Percentiles rank a stretch among this genome's conserved stretches.
Conservation (phyloP, 2,329 filamentous ascomycete species). For the Cladosporium sp. region DNA sequence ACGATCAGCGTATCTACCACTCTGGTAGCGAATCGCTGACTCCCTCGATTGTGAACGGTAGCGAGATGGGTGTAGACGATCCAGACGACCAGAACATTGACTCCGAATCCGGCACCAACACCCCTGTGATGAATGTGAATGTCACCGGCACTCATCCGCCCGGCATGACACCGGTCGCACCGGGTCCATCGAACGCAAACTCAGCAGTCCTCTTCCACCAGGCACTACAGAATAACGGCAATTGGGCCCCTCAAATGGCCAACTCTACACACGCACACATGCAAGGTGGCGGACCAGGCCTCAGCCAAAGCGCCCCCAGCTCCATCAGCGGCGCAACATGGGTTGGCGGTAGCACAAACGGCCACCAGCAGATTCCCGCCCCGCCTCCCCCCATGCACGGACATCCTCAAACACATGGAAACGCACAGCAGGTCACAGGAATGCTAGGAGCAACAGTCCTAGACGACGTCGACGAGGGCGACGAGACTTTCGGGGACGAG, state of each 20-base stretch:
- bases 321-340: conserved; percentile 23
- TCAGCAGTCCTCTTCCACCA: conserved; percentile 15
- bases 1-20: conserved; percentile 36
- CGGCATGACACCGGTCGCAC: conserved; percentile 25
- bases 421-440: conserved; percentile 33
- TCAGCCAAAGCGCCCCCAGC: conserved; percentile 29
- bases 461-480: conserved; percentile 35
- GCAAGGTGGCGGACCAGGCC: conserved; percentile 9
- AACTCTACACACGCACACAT: background rate
- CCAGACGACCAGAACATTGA: conserved; percentile 26
- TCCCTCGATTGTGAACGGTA: conserved; percentile 14
- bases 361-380: background rate
- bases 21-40: conserved; percentile 17
- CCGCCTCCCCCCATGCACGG: conserved; percentile 5
- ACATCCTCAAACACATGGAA: conserved; percentile 7
- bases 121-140: conserved; percentile 27
- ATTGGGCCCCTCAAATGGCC: conserved; percentile 3
- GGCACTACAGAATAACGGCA: conserved; percentile 6
- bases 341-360: conserved; percentile 13
- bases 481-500: conserved; percentile 43
- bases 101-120: conserved; percentile 25
- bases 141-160: conserved; percentile 23
- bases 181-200: conserved; percentile 15
- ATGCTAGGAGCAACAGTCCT: conserved; percentile 37
- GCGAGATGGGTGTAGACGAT: conserved; percentile 22